phyloP scores from a whole-genome alignment of 345 rosid genomes.

The Aethionema arabicum region DNA sequence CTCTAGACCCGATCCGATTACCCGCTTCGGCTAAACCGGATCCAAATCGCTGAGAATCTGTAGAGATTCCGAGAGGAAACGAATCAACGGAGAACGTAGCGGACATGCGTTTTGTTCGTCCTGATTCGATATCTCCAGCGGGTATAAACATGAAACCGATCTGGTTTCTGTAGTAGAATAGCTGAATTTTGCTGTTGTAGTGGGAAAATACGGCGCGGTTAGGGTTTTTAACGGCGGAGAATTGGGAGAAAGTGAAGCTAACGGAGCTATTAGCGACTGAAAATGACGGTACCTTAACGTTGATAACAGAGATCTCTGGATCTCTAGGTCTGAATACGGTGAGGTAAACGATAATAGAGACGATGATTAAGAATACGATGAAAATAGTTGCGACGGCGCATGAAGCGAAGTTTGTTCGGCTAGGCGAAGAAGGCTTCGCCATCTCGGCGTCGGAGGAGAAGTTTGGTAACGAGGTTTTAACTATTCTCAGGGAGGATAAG shows the following conservation, averaged over 20 bases:
- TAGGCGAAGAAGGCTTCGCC: slow-evolving; percentile 53
- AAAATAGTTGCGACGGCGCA: slow-evolving; percentile 85
- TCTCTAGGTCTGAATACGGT: slow-evolving; percentile 85
- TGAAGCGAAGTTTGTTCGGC: slow-evolving; percentile 86
- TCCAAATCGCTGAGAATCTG: slow-evolving; percentile 15
- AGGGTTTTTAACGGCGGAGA: slow-evolving; percentile 77
- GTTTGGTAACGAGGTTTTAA: slow-evolving; percentile 31
- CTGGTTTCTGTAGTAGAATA: slow-evolving; percentile 76
- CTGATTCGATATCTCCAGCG: slow-evolving; percentile 81
- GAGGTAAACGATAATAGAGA: slow-evolving; percentile 66
- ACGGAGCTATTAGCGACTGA: slow-evolving; percentile 71
- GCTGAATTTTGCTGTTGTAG: slow-evolving; percentile 85
- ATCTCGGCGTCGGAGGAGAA: slow-evolving; percentile 13
- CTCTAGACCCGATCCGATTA: slow-evolving; percentile 59
- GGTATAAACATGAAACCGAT: slow-evolving; percentile 92
- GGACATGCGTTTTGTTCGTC: slow-evolving; percentile 82
- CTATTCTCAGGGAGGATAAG: slow-evolving; percentile 17
- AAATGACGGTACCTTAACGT: slow-evolving; percentile 89
- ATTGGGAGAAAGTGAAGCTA: slow-evolving; percentile 78
- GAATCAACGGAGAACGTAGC: slow-evolving; percentile 78
- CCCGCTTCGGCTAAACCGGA: slow-evolving; percentile 35
- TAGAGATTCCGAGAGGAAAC: slow-evolving; percentile 52
- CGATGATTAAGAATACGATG: slow-evolving; percentile 62
- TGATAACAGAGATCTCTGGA: slow-evolving; percentile 73
- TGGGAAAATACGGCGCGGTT: slow-evolving; percentile 82